A percentile compares a stretch with the other conserved stretches of the same genome.
These are phyloP conservation scores for Hypoxylon lienhwacheense DNA, from an alignment of 495 filamentous ascomycete species.

Conservation along the genomic window DNA sequence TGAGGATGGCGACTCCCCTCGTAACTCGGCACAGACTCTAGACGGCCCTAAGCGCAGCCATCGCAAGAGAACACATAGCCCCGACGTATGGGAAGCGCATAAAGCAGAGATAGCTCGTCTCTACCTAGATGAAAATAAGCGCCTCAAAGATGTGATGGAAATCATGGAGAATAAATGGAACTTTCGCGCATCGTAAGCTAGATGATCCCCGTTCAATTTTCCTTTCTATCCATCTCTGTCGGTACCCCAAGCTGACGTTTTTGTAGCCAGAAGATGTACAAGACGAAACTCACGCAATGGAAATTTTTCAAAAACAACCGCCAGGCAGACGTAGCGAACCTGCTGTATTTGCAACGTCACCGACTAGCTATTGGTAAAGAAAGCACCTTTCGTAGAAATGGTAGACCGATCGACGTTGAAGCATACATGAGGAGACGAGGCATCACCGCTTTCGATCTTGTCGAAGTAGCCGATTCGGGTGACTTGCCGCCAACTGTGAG, in stretches of 20 bases:
- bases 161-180: slow-evolving; percentile 83
- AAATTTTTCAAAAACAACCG: slow-evolving; percentile 47
- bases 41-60: slow-evolving; percentile 15
- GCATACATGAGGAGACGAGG: slow-evolving; percentile 43
- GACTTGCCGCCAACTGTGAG: slow-evolving; percentile 41
- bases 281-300: slow-evolving; percentile 46
- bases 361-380: slow-evolving; percentile 43
- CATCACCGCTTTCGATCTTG: slow-evolving; percentile 41
- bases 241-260: slow-evolving; percentile 25
- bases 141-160: slow-evolving; percentile 73
- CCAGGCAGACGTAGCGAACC: slow-evolving; percentile 40
- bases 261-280: slow-evolving; percentile 45
- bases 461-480: slow-evolving; percentile 39
- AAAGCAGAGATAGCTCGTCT: slow-evolving; percentile 37
- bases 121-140: slow-evolving; percentile 38
- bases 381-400: slow-evolving; percentile 41
- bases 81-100: slow-evolving; percentile 37
- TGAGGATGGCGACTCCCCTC: slow-evolving; percentile 13
- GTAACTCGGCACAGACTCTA: slow-evolving; percentile 13
- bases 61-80: slow-evolving; percentile 35
- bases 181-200: slow-evolving; percentile 40
- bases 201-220: slow-evolving; percentile 4
- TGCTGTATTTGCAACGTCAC: slow-evolving; percentile 41
- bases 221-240: slow-evolving; percentile 1
- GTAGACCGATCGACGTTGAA: slow-evolving; percentile 40